These are phyloP conservation scores for Saccharomycopsis olivae DNA, from an alignment of 805 yeast species.

Conservation along the genomic window DNA sequence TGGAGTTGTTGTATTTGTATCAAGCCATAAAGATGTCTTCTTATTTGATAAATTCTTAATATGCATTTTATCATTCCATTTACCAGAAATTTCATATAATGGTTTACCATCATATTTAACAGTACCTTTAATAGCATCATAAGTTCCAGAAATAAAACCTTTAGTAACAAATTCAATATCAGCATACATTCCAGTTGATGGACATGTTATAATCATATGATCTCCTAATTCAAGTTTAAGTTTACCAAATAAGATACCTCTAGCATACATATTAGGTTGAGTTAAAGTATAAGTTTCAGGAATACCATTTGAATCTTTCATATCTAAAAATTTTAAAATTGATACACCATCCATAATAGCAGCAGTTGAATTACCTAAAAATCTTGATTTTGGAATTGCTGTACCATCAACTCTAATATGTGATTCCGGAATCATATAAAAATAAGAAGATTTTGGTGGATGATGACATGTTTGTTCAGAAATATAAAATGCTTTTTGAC, in stretches of 20 bases:
- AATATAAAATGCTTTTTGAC: constrained; percentile 66
- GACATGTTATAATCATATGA: constrained; percentile 67
- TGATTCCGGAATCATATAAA: constrained; percentile 72
- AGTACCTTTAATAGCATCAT: constrained; percentile 77
- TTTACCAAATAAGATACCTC: constrained; percentile 87
- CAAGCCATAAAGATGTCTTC: constrained; percentile 43
- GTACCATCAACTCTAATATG: constrained; percentile 83
- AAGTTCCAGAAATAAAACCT: constrained; percentile 87
- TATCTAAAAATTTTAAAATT: constrained; percentile 55
- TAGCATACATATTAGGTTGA: constrained; percentile 94
- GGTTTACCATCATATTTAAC: constrained; percentile 48
- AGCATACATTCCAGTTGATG: constrained; percentile 46
- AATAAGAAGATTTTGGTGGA: constrained; percentile 95
- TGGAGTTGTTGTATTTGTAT: constrained; percentile 45
- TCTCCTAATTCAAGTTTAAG: constrained; percentile 90
- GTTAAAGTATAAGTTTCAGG: constrained; percentile 66
- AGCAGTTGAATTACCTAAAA: constrained; percentile 92
- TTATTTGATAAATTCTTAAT: constrained; percentile 44
- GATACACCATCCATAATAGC: constrained; percentile 94
- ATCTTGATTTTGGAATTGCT: constrained; percentile 76
- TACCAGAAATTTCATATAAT: constrained; percentile 65
- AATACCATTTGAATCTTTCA: constrained; percentile 31
- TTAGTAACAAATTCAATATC: constrained; percentile 91
- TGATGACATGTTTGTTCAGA: constrained; percentile 97
- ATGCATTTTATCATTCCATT: constrained; percentile 85